Evolutionary conservation across 257 asterid genomes (phyloP), one percentile per base, ranked within the genome.

Genomic region (Scutellaria baicalensis): DNA sequence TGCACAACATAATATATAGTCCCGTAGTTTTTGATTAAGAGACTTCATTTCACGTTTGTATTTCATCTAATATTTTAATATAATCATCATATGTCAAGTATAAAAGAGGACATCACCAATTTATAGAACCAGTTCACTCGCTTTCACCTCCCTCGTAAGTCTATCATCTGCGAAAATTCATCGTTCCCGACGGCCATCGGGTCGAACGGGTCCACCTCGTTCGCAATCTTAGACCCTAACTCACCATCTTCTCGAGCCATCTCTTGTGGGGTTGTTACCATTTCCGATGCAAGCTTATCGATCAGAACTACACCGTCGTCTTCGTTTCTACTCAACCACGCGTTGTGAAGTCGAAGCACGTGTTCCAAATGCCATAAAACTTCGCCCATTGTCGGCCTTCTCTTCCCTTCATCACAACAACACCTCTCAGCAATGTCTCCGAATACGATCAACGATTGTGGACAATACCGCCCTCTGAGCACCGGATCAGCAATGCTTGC

Each of bases 331-430:
- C 63, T 75, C 70, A 78, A 56, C 95, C 95, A 88, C 47, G 87
- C 87, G 47, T 85, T 92, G 4, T 89, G 94, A 35, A 85, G 68
- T 78, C 83, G 96, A 61, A 87, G 64, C 3, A 84, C 89, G 10
- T 82, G 77, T 67, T 89, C 96, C 89, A 89, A 81, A 69, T 85
- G 84, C 91, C 93, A 89, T 59, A 89, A 49, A 59, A 89, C 84
- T 54, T 89, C 96, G 48, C 94, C 96, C 94, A 89, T 82, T 9
- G 94, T 89, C 51, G 96, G 96, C 75, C 96, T 68, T 51, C 76
- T 62, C 70, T 72, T 86, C 52, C 96, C 94, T 65, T 87, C 93
- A 0, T 82, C 96, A 87, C 91, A 6, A 87, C 84, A 59, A 27
- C 96, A 87, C 66, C 85, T 89, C 78, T 89, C 94, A 0, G 92